phyloP scores from a whole-genome alignment of 2,329 filamentous ascomycete genomes.

The Fusarium sp. region DNA sequence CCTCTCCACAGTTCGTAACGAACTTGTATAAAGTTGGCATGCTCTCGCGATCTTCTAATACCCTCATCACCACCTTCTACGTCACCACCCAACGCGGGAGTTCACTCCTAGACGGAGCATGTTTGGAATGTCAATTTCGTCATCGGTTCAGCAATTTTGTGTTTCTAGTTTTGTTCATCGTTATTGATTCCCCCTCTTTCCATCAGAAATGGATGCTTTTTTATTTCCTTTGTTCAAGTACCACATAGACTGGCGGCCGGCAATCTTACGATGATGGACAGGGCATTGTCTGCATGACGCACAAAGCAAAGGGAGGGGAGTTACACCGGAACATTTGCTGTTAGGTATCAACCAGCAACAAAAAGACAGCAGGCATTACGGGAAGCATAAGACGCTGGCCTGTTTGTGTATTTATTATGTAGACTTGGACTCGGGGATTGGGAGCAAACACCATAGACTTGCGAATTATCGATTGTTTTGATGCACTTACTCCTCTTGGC shows the following conservation, averaged over 20 bases:
- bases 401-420: slow-evolving; percentile 46
- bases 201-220: slow-evolving; percentile 35
- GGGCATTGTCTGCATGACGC: slow-evolving; percentile 42
- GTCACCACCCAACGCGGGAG: slow-evolving; percentile 17
- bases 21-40: slow-evolving; percentile 30
- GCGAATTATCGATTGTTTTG: slow-evolving; percentile 24
- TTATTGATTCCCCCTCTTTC: slow-evolving; percentile 38
- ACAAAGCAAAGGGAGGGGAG: slow-evolving; percentile 39
- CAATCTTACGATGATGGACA: slow-evolving; percentile 44
- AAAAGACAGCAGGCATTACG: slow-evolving; percentile 38
- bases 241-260: slow-evolving; percentile 45
- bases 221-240: slow-evolving; percentile 42
- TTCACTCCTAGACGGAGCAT: slow-evolving; percentile 45
- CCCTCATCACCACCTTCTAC: slow-evolving; percentile 8
- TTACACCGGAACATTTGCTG: slow-evolving; percentile 41
- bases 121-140: slow-evolving; percentile 35
- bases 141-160: slow-evolving; percentile 13
- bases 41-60: slow-evolving; percentile 41
- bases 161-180: slow-evolving; percentile 21
- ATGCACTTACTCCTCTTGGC: background rate
- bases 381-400: slow-evolving; percentile 43
- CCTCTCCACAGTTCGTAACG: slow-evolving; percentile 25
- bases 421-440: slow-evolving; percentile 38
- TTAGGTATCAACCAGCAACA: slow-evolving; percentile 26
- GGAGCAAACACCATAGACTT: slow-evolving; percentile 43